Base-by-base conservation (phyloP, 202 grass and related monocot genomes). In the Carex arenaria region DNA sequence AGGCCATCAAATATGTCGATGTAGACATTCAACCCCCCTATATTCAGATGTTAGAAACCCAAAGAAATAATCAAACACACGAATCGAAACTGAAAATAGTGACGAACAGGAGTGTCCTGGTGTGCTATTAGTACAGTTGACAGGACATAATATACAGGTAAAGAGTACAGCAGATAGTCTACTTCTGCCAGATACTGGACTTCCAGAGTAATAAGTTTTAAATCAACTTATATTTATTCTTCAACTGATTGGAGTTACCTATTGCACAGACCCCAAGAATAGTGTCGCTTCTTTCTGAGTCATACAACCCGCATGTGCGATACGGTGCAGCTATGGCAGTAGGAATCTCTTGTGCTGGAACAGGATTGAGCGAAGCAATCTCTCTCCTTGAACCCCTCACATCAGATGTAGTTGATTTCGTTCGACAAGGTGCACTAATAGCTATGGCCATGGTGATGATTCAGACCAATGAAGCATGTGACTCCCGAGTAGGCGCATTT, bases 361-460 rank as follows among this genome's bases (percentile, higher is more conserved):
- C 90, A 14, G 97, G 97, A 81, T 88, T 92, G 83, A 99, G 97
- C 53, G 97, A 99, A 80, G 97, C 97, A 1, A 97, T 99, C 84
- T 99, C 97, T 84, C 89, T 99, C 85, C 88, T 99, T 84, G 97
- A 99, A 82, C 97, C 97, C 83, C 93, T 99, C 32, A 99, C 97
- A 59, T 99, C 97, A 32, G 97, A 99, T 84, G 97, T 99, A 32
- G 91, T 99, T 64, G 97, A 99, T 85, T 99, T 99, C 55, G 97
- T 99, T 19, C 93, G 93, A 60, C 97, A 99, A 84, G 97, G 97
- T 30, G 97, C 97, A 61, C 93, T 99, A 18, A 97, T 99, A 68
- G 97, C 97, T 42, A 99, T 99, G 97, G 93, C 97, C 60, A 99
- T 97, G 97, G 93, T 99, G 70, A 97, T 99, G 97, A 99, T 99